Percentiles rank a stretch among this genome's conserved stretches.
phyloP scores from a whole-genome alignment of 176 grass and related monocot species.

The Aegilops tauschii region DNA sequence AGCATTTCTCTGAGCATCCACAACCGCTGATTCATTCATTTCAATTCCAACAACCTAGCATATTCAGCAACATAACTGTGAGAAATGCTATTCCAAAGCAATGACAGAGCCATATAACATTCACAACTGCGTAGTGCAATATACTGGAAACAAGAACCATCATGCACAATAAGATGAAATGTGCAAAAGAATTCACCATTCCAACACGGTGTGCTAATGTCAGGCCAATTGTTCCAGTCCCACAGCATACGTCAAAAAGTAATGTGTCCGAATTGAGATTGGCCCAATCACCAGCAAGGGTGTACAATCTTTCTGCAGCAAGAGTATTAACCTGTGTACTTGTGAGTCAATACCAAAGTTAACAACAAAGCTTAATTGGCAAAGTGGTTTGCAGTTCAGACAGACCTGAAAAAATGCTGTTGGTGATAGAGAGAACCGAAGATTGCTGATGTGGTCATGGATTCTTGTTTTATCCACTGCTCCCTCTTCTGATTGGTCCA shows the following conservation, averaged over 20 bases:
- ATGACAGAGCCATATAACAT: neutral
- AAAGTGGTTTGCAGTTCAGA: conserved; percentile 13
- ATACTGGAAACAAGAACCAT: conserved; percentile 20
- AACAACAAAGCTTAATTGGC: neutral
- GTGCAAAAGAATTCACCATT: conserved; percentile 55
- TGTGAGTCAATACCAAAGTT: conserved; percentile 35
- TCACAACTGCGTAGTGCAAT: neutral
- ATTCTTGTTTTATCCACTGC: conserved; percentile 65
- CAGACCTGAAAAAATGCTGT: conserved; percentile 98
- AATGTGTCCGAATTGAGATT: conserved; percentile 86
- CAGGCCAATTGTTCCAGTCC: conserved; percentile 95
- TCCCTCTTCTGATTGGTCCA: conserved; percentile 40
- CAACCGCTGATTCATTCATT: conserved; percentile 95
- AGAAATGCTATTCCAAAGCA: conserved; percentile 23
- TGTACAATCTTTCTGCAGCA: conserved; percentile 87
- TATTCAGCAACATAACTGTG: conserved; percentile 14
- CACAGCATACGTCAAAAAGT: conserved; percentile 96
- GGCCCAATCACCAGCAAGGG: conserved; percentile 91
- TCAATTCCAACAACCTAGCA: conserved; percentile 95
- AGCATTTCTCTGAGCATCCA: conserved; percentile 89
- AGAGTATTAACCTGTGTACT: conserved; percentile 92
- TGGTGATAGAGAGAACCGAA: conserved; percentile 90
- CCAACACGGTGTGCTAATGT: conserved; percentile 87
- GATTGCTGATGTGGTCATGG: conserved; percentile 88
- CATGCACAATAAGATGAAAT: neutral